Evolutionary conservation across 2,329 filamentous ascomycete species (phyloP), one percentile per base, ranked within the genome.

Genomic region (Penicillium sp.): DNA sequence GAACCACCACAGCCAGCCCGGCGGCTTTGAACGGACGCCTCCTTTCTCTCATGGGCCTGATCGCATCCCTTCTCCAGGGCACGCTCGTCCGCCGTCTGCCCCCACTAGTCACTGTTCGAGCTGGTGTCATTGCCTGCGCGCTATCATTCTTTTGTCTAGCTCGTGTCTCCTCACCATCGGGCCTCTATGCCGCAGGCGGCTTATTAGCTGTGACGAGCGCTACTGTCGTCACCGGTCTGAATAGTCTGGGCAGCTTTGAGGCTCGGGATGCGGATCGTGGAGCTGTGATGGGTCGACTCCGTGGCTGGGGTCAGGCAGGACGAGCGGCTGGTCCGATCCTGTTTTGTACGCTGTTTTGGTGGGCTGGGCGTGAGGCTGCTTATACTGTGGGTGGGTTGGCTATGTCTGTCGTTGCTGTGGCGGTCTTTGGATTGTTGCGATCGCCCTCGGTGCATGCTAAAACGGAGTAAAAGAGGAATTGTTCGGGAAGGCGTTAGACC

Each of bases 341-440:
- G 38, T 99, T 99, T 74, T 98, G 95, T 64, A 92, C 92, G 52
- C 82, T 99, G 58, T 99, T 99, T 80, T 99, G 95, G 95, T 99
- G 95, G 95, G 93, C 92, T 6, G 95, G 95, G 0, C 83, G 95
- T 51, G 90, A 96, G 73, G 84, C 88, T 11, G 95, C 95, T 2
- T 99, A 98, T 76, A 83, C 82, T 1, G 83, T 92, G 69, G 95
- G 95, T 4, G 90, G 92, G 0, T 82, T 86, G 13, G 93, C 92
- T 5, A 96, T 98, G 81, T 77, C 90, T 5, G 86, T 82, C 1
- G 93, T 98, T 11, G 84, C 85, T 48, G 83, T 82, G 11, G 78
- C 92, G 26, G 92, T 90, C 0, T 90, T 96, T 74, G 83, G 85
- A 22, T 85, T 85, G 0, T 77, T 97, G 64, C 91, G 89, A 78